A percentile compares a stretch with the other conserved stretches of the same genome.
Conservation (phyloP, 1,284 basidiomycete species). For the Irpex sp. region DNA sequence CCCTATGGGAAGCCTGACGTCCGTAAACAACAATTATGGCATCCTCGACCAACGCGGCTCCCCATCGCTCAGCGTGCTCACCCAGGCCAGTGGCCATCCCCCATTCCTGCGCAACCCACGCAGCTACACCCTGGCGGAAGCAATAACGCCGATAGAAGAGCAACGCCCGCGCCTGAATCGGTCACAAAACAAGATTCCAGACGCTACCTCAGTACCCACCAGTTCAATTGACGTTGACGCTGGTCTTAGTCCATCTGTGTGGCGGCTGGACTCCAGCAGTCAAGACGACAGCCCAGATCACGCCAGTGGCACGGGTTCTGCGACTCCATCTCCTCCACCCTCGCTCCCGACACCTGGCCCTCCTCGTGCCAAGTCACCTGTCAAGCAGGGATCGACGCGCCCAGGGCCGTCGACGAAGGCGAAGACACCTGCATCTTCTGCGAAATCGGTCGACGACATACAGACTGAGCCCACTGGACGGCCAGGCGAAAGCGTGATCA, state of each 20-base stretch:
- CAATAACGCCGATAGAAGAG: conserved; percentile 8
- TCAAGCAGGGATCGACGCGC: neutral
- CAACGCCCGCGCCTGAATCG: conserved; percentile 2
- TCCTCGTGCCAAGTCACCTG: neutral
- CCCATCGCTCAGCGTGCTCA: neutral
- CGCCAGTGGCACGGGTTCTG: neutral
- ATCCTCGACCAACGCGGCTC: neutral
- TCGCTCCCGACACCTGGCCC: neutral
- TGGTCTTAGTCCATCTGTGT: neutral
- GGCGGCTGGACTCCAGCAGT: neutral
- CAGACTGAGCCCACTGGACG: neutral
- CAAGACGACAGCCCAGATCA: neutral
- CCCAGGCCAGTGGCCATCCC: neutral
- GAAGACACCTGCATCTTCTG: neutral
- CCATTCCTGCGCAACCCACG: conserved; percentile 4
- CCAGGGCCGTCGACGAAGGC: neutral
- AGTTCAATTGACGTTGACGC: neutral
- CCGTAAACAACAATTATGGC: neutral
- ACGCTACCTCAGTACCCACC: neutral
- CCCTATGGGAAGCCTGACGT: neutral
- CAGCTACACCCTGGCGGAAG: conserved; percentile 16
- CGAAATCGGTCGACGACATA: neutral
- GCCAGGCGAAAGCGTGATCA: conserved; percentile 21
- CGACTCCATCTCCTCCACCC: neutral
- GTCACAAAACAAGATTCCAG: conserved; percentile 1